These are phyloP conservation scores for Agroathelia rolfsii DNA, from an alignment of 1,284 basidiomycete genomes.

Conservation along the genomic window DNA sequence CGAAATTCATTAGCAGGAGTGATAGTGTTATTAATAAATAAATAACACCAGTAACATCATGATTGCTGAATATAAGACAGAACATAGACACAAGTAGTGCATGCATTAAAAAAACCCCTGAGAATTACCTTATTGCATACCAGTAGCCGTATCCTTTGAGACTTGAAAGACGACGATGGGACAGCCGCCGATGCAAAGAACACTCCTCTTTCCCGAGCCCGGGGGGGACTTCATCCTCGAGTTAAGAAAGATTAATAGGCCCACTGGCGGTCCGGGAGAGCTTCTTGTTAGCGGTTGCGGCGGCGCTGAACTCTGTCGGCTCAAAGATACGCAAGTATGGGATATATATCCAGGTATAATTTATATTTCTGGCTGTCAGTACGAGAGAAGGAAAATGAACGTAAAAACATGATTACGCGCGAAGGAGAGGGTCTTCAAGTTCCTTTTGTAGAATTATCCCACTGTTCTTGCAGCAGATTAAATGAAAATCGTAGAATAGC, in stretches of 20 bases:
- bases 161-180: too few species aligned
- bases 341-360: too few species aligned
- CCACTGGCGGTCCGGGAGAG: slow-evolving; percentile 13
- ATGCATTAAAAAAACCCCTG: too few species aligned
- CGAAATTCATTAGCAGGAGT: too few species aligned
- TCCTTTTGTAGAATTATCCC: slow-evolving; percentile 3
- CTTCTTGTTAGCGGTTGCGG: slow-evolving; percentile 22
- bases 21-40: too few species aligned
- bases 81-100: too few species aligned
- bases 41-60: too few species aligned
- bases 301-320: slow-evolving; percentile 23
- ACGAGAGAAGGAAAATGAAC: too few species aligned
- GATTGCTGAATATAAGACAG: too few species aligned
- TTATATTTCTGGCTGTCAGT: slow-evolving; percentile 8
- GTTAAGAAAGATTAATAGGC: not conserved
- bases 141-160: too few species aligned
- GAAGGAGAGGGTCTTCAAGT: slow-evolving; percentile 4
- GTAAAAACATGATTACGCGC: too few species aligned
- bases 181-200: slow-evolving; percentile 14
- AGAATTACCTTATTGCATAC: too few species aligned
- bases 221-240: slow-evolving; percentile 17
- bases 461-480: slow-evolving; percentile 12
- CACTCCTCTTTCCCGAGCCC: slow-evolving; percentile 13
- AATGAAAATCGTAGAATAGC: slow-evolving; percentile 7
- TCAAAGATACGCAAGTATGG: slow-evolving; percentile 17